A percentile compares a stretch with the other conserved stretches of the same genome.
Conservation (phyloP, 2,329 filamentous ascomycete genomes). For the Aspergillus puulaauensis region DNA sequence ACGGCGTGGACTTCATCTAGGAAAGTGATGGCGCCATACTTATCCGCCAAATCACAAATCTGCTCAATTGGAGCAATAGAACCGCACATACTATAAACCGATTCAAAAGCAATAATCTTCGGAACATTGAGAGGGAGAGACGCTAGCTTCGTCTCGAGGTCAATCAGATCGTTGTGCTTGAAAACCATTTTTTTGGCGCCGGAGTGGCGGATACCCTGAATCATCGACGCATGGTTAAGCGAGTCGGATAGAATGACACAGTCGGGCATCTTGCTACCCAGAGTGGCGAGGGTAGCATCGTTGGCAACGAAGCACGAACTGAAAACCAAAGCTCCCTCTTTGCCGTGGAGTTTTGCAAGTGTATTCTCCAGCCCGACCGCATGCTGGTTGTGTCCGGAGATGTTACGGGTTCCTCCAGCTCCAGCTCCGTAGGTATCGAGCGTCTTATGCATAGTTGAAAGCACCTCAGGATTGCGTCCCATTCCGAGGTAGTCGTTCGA, state of each 20-base stretch:
- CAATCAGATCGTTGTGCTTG: conserved; percentile 95
- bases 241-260: conserved; percentile 98
- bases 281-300: conserved; percentile 90
- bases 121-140: conserved; percentile 80
- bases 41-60: conserved; percentile 94
- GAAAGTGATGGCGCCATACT: conserved; percentile 97
- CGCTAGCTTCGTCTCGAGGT: conserved; percentile 88
- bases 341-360: conserved; percentile 83
- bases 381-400: conserved; percentile 96
- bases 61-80: conserved; percentile 93
- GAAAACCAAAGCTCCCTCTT: conserved; percentile 91
- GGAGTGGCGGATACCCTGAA: conserved; percentile 96
- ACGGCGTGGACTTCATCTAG: conserved; percentile 98
- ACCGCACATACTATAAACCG: conserved; percentile 99
- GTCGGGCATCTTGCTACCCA: conserved; percentile 94
- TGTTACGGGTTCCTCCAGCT: conserved; percentile 93
- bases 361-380: conserved; percentile 80
- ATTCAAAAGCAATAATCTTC: conserved; percentile 98
- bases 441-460: conserved; percentile 91
- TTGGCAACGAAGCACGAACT: conserved; percentile 98
- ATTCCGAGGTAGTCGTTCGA: conserved; percentile 99
- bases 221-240: conserved; percentile 98
- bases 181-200: conserved; percentile 97
- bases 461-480: conserved; percentile 84
- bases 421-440: conserved; percentile 93